A percentile compares a stretch with the other conserved stretches of the same genome.
Evolutionary conservation across 768 basidiomycete genomes (phyloP).

Genomic region (Termitomyces eurrhizus): DNA sequence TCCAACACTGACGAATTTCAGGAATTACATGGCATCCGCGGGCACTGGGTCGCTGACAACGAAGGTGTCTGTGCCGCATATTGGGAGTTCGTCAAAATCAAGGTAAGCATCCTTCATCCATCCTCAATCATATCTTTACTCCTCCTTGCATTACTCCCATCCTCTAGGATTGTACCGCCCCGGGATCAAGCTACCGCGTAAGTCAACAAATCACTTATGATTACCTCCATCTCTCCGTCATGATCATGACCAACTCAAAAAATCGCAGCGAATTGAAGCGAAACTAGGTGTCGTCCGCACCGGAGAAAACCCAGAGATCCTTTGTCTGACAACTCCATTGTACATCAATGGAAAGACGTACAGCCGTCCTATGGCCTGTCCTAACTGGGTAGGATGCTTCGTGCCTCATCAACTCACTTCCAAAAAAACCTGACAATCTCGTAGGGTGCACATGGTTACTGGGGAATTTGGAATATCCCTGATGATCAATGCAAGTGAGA

Average conservation of each 20-base stretch:
- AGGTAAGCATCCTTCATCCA: background rate
- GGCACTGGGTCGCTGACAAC: constrained; percentile 10
- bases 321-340: constrained; percentile 10
- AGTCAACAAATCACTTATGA: background rate
- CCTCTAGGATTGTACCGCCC: constrained; percentile 11
- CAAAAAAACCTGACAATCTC: background rate
- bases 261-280: constrained; percentile 7
- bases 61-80: constrained; percentile 9
- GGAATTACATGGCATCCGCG: background rate
- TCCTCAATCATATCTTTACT: background rate
- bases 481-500: constrained; percentile 6
- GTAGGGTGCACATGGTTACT: constrained; percentile 7
- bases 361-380: constrained; percentile 10
- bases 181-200: constrained; percentile 9
- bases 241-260: background rate
- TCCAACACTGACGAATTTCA: background rate
- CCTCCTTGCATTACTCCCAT: background rate
- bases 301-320: constrained; percentile 3
- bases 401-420: background rate
- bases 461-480: constrained; percentile 14
- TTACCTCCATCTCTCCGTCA: background rate
- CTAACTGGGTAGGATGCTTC: constrained; percentile 7
- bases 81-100: constrained; percentile 10
- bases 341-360: constrained; percentile 6
- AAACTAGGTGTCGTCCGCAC: constrained; percentile 7